Percentiles rank a stretch among this genome's conserved stretches.
These are phyloP conservation scores for Hortaea werneckii DNA, from an alignment of 2,329 filamentous ascomycete genomes.

Conservation along the genomic window DNA sequence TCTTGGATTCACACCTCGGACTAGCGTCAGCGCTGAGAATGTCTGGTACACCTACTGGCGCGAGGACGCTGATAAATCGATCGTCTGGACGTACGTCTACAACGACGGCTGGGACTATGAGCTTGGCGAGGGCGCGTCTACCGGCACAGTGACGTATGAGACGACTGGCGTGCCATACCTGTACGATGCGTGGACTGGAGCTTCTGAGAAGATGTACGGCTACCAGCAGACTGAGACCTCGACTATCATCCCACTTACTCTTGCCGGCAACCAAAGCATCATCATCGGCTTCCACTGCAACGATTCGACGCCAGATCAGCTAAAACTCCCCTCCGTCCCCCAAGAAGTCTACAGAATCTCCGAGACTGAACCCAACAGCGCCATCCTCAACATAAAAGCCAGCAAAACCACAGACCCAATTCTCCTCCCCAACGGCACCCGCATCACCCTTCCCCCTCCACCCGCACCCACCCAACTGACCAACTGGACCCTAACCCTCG, in stretches of 20 bases:
- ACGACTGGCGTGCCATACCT: slow-evolving; percentile 26
- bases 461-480: too few relatives aligned
- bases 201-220: slow-evolving; percentile 20
- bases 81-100: slow-evolving; percentile 33
- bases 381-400: too few relatives aligned
- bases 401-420: too few relatives aligned
- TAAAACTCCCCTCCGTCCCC: too few relatives aligned
- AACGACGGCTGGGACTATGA: slow-evolving; percentile 25
- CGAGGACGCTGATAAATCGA: slow-evolving; percentile 13
- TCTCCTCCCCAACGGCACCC: too few relatives aligned
- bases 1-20: slow-evolving; percentile 26
- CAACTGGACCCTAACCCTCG: background rate
- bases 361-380: too few relatives aligned
- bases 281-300: slow-evolving; percentile 29
- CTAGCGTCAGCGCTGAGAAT: slow-evolving; percentile 13
- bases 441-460: too few relatives aligned
- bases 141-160: slow-evolving; percentile 21
- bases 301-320: background rate
- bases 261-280: slow-evolving; percentile 32
- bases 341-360: too few relatives aligned
- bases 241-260: slow-evolving; percentile 25
- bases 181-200: slow-evolving; percentile 36
- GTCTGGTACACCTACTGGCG: slow-evolving; percentile 32
- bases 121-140: slow-evolving; percentile 8
- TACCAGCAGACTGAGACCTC: slow-evolving; percentile 22